phyloP scores from a whole-genome alignment of 2,329 filamentous ascomycete species.

The Sarocladium strictum region DNA sequence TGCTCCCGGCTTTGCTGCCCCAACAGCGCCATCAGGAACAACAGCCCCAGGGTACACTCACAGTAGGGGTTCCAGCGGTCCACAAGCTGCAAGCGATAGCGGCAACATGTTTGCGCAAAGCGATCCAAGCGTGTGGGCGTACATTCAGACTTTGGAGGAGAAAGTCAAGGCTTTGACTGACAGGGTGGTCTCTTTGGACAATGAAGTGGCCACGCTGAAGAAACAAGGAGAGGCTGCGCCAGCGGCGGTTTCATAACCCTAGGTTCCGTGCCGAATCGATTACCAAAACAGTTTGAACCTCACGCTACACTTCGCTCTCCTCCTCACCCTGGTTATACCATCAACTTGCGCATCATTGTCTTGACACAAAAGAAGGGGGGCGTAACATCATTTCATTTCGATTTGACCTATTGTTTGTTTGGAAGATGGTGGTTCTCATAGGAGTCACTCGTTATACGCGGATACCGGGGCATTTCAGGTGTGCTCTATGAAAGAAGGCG shows the following conservation, averaged over 20 bases:
- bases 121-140: constrained; percentile 63
- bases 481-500: constrained; percentile 1
- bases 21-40: constrained; percentile 21
- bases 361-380: not conserved
- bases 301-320: no score
- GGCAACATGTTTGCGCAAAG: constrained; percentile 60
- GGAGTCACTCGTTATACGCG: constrained; percentile 6
- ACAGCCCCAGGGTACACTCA: constrained; percentile 22
- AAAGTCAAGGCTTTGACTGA: constrained; percentile 31
- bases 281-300: no score
- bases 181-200: constrained; percentile 26
- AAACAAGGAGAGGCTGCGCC: constrained; percentile 22
- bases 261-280: not conserved
- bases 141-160: constrained; percentile 65
- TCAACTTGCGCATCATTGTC: not conserved
- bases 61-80: constrained; percentile 34
- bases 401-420: not conserved
- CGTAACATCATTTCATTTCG: not conserved
- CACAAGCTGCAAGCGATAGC: constrained; percentile 50
- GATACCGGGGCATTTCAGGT: constrained; percentile 1
- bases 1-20: constrained; percentile 27
- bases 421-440: not conserved
- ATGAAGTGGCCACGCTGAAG: constrained; percentile 27
- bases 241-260: not conserved
- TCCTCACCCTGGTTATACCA: not conserved